These are phyloP conservation scores for Cladosporium oxysporum DNA, from an alignment of 2,329 filamentous ascomycete species.

Conservation along the genomic window DNA sequence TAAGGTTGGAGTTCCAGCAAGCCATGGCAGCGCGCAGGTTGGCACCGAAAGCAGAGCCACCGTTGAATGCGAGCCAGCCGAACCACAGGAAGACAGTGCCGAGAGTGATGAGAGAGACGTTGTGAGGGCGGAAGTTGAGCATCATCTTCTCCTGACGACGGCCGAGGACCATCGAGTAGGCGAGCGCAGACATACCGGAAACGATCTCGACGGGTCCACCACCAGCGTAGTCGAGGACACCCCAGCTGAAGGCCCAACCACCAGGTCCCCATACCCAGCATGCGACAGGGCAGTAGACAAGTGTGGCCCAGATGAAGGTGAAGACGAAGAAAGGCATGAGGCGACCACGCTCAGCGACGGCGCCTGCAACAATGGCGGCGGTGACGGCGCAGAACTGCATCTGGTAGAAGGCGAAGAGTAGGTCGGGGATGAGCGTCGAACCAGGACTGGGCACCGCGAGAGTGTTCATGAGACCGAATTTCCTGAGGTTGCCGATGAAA, in stretches of 20 bases:
- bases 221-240: slow-evolving; percentile 93
- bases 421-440: slow-evolving; percentile 81
- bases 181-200: slow-evolving; percentile 88
- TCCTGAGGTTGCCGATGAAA: slow-evolving; percentile 86
- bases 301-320: slow-evolving; percentile 91
- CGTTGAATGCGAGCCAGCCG: slow-evolving; percentile 98
- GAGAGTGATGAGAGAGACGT: slow-evolving; percentile 94
- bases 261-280: slow-evolving; percentile 97
- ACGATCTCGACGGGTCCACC: slow-evolving; percentile 97
- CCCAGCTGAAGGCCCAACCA: slow-evolving; percentile 88
- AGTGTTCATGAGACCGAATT: slow-evolving; percentile 86
- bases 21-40: slow-evolving; percentile 85
- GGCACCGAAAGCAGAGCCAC: slow-evolving; percentile 82
- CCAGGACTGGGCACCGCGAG: slow-evolving; percentile 83
- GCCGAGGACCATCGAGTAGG: slow-evolving; percentile 94
- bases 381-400: slow-evolving; percentile 98
- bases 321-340: slow-evolving; percentile 94
- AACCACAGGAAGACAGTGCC: slow-evolving; percentile 97
- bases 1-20: slow-evolving; percentile 96
- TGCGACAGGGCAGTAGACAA: slow-evolving; percentile 95
- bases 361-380: slow-evolving; percentile 85
- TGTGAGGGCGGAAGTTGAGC: slow-evolving; percentile 99
- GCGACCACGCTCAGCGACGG: slow-evolving; percentile 90
- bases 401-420: slow-evolving; percentile 94
- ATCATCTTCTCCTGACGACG: slow-evolving; percentile 99